A percentile compares a stretch with the other conserved stretches of the same genome.
Conservation (phyloP, 345 rosid genomes). For the Raphanus raphanistrum region DNA sequence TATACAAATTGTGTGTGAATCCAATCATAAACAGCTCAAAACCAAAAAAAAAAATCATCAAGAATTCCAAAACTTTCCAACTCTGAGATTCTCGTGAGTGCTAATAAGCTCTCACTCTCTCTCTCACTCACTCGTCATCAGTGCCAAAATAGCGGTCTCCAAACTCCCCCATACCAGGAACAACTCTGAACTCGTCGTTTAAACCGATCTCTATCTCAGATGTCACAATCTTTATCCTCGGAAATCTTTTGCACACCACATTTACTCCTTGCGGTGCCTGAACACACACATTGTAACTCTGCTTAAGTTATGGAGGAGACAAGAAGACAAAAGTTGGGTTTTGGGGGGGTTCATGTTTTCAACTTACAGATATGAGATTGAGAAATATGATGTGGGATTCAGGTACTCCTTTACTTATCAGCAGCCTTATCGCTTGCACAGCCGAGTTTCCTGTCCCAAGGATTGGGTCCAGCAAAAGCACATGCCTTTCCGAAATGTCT, state of each 20-base stretch:
- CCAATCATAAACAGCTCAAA: neutral
- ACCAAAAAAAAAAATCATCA: neutral
- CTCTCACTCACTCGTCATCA: conserved; percentile 55
- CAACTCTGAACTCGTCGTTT: conserved; percentile 78
- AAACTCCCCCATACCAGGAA: conserved; percentile 96
- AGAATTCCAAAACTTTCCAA: neutral
- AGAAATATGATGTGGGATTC: conserved; percentile 89
- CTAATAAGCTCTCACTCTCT: neutral
- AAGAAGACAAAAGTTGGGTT: conserved; percentile 1
- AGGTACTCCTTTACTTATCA: conserved; percentile 82
- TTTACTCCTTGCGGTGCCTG: conserved; percentile 98
- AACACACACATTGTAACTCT: neutral
- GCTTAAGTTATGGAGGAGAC: neutral
- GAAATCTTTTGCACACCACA: conserved; percentile 85
- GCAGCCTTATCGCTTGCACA: conserved; percentile 82
- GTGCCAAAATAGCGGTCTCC: conserved; percentile 97
- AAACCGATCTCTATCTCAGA: conserved; percentile 87
- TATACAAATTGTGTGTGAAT: neutral
- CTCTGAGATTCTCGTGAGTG: neutral
- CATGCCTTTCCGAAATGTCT: conserved; percentile 90
- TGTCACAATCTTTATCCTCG: conserved; percentile 91
- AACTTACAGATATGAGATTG: conserved; percentile 86
- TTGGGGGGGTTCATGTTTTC: neutral
- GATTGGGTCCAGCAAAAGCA: conserved; percentile 83
- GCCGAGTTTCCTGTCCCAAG: conserved; percentile 97